These are phyloP conservation scores for Taphrina communis DNA, from an alignment of 1,139 yeast species.

Conservation along the genomic window DNA sequence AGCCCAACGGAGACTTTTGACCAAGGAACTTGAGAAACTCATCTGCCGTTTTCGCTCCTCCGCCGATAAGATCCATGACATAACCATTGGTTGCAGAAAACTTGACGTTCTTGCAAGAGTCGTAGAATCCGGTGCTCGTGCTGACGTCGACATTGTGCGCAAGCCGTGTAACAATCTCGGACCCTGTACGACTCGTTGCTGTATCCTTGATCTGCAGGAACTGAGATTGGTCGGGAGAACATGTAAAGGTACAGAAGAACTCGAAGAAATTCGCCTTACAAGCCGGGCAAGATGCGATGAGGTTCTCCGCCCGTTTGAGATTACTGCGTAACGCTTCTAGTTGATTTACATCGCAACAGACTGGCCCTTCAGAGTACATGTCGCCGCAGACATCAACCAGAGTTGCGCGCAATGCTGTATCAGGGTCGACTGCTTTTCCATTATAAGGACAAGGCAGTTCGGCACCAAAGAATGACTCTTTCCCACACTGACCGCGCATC, in stretches of 20 bases:
- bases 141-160: conserved; percentile 65
- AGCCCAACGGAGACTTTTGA: conserved; percentile 87
- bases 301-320: conserved; percentile 73
- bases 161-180: conserved; percentile 72
- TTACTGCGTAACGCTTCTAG: conserved; percentile 57
- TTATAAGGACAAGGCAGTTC: conserved; percentile 78
- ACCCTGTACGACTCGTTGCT: conserved; percentile 59
- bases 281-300: conserved; percentile 93
- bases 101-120: conserved; percentile 87
- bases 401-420: conserved; percentile 57
- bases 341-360: conserved; percentile 65
- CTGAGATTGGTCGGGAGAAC: conserved; percentile 80
- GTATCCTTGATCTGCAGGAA: conserved; percentile 72
- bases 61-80: conserved; percentile 97
- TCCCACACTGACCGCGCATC: conserved; percentile 64
- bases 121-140: conserved; percentile 70
- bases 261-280: conserved; percentile 84
- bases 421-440: conserved; percentile 58
- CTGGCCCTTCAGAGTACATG: conserved; percentile 59
- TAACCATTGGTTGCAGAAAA: conserved; percentile 94
- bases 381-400: conserved; percentile 74
- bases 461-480: conserved; percentile 76
- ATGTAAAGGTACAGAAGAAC: conserved; percentile 85
- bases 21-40: conserved; percentile 86
- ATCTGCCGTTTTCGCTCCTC: conserved; percentile 79